These are phyloP conservation scores for Vachellia pachyceras DNA, from an alignment of 306 rosid genomes.

Conservation along the genomic window DNA sequence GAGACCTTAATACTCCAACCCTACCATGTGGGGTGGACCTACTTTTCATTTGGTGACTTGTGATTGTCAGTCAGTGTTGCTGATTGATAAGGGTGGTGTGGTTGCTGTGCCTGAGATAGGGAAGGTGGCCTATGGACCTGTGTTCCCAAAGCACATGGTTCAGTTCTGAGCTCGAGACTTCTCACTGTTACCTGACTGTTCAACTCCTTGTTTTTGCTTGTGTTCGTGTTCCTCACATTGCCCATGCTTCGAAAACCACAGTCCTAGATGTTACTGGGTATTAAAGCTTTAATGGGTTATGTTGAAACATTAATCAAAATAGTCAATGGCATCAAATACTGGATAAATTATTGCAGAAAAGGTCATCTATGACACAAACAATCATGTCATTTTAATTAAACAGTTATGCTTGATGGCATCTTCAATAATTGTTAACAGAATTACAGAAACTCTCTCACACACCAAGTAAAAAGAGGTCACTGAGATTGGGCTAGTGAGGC, in stretches of 20 bases:
- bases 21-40: slow-evolving; percentile 9
- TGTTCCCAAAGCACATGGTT: background rate
- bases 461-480: no score
- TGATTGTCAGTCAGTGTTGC: background rate
- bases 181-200: background rate
- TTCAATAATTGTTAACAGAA: background rate
- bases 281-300: background rate
- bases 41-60: background rate
- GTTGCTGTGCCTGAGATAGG: background rate
- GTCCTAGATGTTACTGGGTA: background rate
- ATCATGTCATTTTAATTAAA: background rate
- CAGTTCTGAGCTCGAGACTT: background rate
- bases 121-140: background rate
- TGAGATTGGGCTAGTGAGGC: background rate
- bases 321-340: no score
- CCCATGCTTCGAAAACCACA: background rate
- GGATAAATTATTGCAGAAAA: no score
- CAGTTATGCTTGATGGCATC: background rate
- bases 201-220: background rate
- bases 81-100: background rate
- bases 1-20: background rate
- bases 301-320: background rate
- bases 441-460: no score
- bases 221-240: background rate
- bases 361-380: no score